Evolutionary conservation across 495 filamentous ascomycete species (phyloP), one percentile per base, ranked within the genome.

Genomic region (Paragyromitra xinjiangensis): DNA sequence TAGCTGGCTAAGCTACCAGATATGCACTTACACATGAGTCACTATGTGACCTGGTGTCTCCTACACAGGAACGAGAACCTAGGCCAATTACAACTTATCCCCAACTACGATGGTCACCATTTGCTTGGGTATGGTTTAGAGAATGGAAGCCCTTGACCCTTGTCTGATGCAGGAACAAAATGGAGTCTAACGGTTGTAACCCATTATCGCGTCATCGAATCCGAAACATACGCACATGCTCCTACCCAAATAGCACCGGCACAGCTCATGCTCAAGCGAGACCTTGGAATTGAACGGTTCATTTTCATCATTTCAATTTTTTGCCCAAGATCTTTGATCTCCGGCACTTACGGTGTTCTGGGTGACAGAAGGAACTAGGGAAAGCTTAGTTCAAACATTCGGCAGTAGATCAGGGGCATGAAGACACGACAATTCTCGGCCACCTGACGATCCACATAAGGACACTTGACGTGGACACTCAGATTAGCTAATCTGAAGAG

Each of bases 391-490:
- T 44, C 29, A 72, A 73, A 58, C 62, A 58, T 53, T 45, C 37
- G 8, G 50, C 40, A 22, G 62, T 65, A 48, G 50, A 73, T 67
- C 63, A 73, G 42, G 63, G 53, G 48, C 56, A 69, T 45, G 53
- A 56, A 58, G 66, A 76, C 48, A 76, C 53, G 73, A 64, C 59
- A 67, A 64, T 64, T 4, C 19, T 64, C 39, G 42, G 29, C 48
- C 48, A 64, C 48, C 51, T 39, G 19, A 26, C 64, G 72, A 74
- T 78, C 64, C 50, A 59, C 45, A 45, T 48, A 56, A 63, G 58
- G 64, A 70, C 59, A 61, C 66, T 78, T 78, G 77, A 78, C 73
- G 66, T 79, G 77, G 77, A 71, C 77, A 71, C 29, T 61, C 53
- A 16, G 37, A 24, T 66, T 44, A 69, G 45, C 61, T 39, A 22